phyloP scores from a whole-genome alignment of 768 basidiomycete genomes.

The Calocybe gangraenosa region DNA sequence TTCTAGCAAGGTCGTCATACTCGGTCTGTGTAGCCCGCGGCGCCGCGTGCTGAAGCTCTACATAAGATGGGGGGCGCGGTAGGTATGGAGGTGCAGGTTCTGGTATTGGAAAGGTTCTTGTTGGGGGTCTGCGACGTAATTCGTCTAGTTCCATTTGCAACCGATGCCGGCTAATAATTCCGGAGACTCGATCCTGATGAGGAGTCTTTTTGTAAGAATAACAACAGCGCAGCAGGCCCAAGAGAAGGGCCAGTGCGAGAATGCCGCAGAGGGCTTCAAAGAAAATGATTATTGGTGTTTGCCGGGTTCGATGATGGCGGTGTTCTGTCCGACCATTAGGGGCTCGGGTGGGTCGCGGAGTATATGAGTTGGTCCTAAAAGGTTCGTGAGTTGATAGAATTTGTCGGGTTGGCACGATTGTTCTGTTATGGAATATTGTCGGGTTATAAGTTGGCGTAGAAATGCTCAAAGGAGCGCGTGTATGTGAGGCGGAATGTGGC shows the following conservation, averaged over 20 bases:
- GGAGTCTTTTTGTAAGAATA: conserved; percentile 43
- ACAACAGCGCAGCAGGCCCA: conserved; percentile 35
- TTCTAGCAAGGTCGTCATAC: conserved; percentile 13
- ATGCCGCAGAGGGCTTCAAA: conserved; percentile 44
- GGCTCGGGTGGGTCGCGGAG: conserved; percentile 11
- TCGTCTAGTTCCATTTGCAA: conserved; percentile 51
- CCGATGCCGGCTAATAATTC: conserved; percentile 37
- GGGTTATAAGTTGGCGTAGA: conserved; percentile 4
- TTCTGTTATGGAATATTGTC: conserved; percentile 4
- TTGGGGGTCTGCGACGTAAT: conserved; percentile 37
- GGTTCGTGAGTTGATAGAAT: conserved; percentile 6
- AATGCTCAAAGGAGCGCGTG: conserved; percentile 3
- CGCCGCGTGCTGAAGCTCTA: conserved; percentile 8
- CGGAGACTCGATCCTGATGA: conserved; percentile 38
- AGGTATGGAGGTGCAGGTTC: conserved; percentile 52
- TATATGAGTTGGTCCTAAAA: conserved; percentile 2
- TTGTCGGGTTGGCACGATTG: conserved; percentile 1
- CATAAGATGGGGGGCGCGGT: conserved; percentile 46
- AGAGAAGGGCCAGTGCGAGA: conserved; percentile 28
- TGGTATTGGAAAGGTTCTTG: too few species aligned
- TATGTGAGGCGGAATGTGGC: not conserved
- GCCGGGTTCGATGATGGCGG: conserved; percentile 13
- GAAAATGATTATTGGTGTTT: conserved; percentile 35
- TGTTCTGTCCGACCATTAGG: not conserved
- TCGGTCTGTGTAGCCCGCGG: conserved; percentile 2